Evolutionary conservation across 2,329 filamentous ascomycete genomes (phyloP), one percentile per base, ranked within the genome.

Genomic region (Ceratocystis cacaofunesta): DNA sequence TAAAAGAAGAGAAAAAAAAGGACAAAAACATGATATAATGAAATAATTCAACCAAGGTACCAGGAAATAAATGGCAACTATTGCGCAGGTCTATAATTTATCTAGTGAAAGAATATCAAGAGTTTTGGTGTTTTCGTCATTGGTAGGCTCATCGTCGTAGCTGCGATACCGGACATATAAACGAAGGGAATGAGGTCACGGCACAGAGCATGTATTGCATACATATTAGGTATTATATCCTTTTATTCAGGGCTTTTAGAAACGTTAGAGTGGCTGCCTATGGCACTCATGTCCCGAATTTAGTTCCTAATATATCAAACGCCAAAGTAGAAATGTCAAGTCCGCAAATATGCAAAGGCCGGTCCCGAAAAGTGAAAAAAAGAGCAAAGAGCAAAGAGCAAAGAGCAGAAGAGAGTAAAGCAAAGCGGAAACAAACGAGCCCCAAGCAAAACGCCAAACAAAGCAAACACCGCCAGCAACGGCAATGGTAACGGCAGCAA

Each of bases 261-360:
- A 52, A 52, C 36, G 22, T 3, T 12, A 52, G 48, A 22, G 48
- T 6, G 48, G 48, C 28, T 10, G 15, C n/a, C 15, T 32, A 6
- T 17, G 7, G 22, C 25, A 22, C 44, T 19, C 15, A 44, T 15
- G 43, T 50, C 12, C 36, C 12, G 1, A 17, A 1, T 19, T 50
- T 62, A 48, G 19, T 48, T 46, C 41, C 25, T 17, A 62, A 17
- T 50, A 62, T 32, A 62, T 62, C 43, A 62, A 62, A 62, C 61
- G 61, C 61, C 61, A 62, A n/a, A n/a, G 22, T 17, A 28, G 36
- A 25, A 48, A 48, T 25, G 43, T n/a, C 2, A 36, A 62, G 43
- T 62, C 41, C 43, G 61, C 61, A 28, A 62, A 36, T 8, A 36
- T 62, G 61, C 41, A 50, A 62, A 62, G 43, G 61, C 44, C 44